phyloP scores from a whole-genome alignment of 352 stramenopile genomes.

The Phytopythium chamaehyphon region DNA sequence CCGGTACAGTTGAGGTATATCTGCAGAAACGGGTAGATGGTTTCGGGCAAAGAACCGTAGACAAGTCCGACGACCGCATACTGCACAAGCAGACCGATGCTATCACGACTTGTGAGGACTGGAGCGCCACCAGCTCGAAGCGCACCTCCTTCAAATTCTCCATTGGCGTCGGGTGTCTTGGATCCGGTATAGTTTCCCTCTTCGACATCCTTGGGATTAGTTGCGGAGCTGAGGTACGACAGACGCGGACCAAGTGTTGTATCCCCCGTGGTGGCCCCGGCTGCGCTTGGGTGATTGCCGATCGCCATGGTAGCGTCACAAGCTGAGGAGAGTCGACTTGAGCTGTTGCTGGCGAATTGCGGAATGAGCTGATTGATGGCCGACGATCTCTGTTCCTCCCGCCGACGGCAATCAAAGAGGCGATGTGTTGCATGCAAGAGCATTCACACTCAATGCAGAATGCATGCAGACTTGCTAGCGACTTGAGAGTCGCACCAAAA shows the following conservation, averaged over 20 bases:
- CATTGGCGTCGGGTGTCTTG: slow-evolving; percentile 22
- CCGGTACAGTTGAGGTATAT: slow-evolving; percentile 51
- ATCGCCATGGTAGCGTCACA: slow-evolving; percentile 6
- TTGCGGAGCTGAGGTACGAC: slow-evolving; percentile 26
- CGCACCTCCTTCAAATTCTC: slow-evolving; percentile 30
- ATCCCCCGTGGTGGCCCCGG: slow-evolving; percentile 18
- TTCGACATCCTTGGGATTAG: slow-evolving; percentile 12
- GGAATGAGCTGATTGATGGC: slow-evolving; percentile 12
- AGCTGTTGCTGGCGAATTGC: slow-evolving; percentile 12
- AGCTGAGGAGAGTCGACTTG: slow-evolving; percentile 5
- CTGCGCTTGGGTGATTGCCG: slow-evolving; percentile 16
- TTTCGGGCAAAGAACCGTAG: slow-evolving; percentile 39
- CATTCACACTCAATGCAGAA: too few species aligned
- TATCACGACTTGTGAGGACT: slow-evolving; percentile 25
- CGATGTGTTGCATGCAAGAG: too few species aligned
- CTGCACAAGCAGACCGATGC: slow-evolving; percentile 43
- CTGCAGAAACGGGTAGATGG: slow-evolving; percentile 48
- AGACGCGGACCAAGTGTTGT: slow-evolving; percentile 17
- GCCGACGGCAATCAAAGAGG: too few species aligned
- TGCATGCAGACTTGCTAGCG: too few species aligned
- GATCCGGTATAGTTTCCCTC: slow-evolving; percentile 22
- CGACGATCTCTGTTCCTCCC: too few species aligned
- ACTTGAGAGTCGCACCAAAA: too few species aligned
- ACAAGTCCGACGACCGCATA: slow-evolving; percentile 46
- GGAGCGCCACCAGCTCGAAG: slow-evolving; percentile 29